These are phyloP conservation scores for Fistulifera pelliculosa DNA, from an alignment of 108 stramenopile species.

Conservation along the genomic window DNA sequence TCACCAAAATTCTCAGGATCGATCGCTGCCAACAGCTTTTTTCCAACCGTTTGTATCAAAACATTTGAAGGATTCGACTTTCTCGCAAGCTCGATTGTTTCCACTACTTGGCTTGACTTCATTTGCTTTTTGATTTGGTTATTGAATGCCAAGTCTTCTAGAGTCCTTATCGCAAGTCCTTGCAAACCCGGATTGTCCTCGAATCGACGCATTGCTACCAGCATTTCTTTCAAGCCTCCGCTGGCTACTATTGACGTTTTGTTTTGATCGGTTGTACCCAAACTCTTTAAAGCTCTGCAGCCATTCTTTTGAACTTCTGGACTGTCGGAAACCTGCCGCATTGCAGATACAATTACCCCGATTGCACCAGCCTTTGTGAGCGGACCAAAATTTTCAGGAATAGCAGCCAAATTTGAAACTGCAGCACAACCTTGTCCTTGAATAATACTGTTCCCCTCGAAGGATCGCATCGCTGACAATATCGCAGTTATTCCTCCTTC, in stretches of 20 bases:
- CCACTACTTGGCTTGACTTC: no score
- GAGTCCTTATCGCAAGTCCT: not conserved
- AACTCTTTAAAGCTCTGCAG: not conserved
- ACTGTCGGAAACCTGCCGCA: not conserved
- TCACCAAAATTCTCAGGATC: no score
- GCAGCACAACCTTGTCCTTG: slow-evolving; percentile 3
- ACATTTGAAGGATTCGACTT: no score
- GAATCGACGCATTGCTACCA: not conserved
- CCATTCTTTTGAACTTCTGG: slow-evolving; percentile 6
- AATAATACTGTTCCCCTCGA: not conserved
- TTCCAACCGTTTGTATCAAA: no score
- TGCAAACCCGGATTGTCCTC: slow-evolving; percentile 2
- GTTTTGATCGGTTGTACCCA: slow-evolving; percentile 2
- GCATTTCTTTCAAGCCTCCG: not conserved
- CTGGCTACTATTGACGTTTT: slow-evolving; percentile 4
- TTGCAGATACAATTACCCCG: slow-evolving; percentile 6
- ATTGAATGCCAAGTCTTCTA: slow-evolving; percentile 1
- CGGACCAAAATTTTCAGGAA: slow-evolving; percentile 1
- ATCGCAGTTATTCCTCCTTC: not conserved
- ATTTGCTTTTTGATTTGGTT: no score
- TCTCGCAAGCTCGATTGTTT: no score
- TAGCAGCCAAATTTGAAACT: slow-evolving; percentile 3
- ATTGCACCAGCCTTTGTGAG: slow-evolving; percentile 2
- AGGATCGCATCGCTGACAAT: slow-evolving; percentile 1
- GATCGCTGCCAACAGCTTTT: no score